Conservation (phyloP, 2,329 filamentous ascomycete species). For the Hymenoscyphus infarciens region DNA sequence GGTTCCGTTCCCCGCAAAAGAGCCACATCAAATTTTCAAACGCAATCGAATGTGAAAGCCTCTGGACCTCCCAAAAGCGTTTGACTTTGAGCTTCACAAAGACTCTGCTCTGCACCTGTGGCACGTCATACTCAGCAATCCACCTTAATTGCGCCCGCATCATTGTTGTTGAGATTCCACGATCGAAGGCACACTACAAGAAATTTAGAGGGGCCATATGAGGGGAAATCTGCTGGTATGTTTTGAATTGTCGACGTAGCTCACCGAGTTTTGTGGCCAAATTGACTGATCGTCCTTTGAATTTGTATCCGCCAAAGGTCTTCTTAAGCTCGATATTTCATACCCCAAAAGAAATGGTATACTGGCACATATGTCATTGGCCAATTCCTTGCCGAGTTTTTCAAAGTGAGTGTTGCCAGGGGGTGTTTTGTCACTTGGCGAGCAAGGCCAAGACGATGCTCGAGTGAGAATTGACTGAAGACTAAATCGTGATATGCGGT, state of each 20-base stretch:
- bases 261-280: slow-evolving; percentile 16
- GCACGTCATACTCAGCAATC: no score
- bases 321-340: slow-evolving; percentile 17
- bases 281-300: slow-evolving; percentile 4
- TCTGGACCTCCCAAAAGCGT: no score
- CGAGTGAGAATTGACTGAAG: slow-evolving; percentile 20
- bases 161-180: no score
- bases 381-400: slow-evolving; percentile 6
- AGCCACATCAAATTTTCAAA: no score
- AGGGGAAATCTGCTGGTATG: no score
- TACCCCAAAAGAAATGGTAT: slow-evolving; percentile 21
- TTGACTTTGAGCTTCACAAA: no score
- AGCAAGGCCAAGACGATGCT: neutral
- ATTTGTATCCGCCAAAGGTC: neutral
- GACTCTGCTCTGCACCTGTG: no score
- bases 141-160: no score
- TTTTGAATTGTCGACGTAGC: neutral
- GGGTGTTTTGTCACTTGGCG: neutral
- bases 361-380: slow-evolving; percentile 18
- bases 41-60: no score
- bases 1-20: no score
- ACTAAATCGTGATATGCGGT: slow-evolving; percentile 19
- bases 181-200: no score
- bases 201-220: no score
- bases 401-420: neutral